phyloP scores from a whole-genome alignment of 2,329 filamentous ascomycete genomes.

The Paracamarosporium sp. region DNA sequence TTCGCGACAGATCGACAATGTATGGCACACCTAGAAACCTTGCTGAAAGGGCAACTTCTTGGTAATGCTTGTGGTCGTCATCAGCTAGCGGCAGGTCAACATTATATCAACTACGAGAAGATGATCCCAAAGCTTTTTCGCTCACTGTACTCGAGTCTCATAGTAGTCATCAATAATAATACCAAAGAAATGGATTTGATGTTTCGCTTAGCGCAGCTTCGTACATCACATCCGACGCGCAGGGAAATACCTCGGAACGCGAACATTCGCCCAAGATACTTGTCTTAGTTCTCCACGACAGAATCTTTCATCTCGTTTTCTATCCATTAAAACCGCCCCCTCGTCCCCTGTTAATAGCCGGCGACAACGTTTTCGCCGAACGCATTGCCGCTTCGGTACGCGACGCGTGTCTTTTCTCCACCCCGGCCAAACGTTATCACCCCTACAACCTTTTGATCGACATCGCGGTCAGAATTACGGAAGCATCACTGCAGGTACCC shows the following conservation, averaged over 20 bases:
- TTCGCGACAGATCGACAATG: too few species aligned
- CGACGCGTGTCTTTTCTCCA: not conserved
- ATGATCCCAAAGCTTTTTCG: too few species aligned
- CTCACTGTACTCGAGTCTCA: too few species aligned
- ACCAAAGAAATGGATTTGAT: too few species aligned
- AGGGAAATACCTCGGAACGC: not conserved
- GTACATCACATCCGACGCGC: not conserved
- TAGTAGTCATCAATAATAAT: too few species aligned
- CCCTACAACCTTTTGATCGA: not conserved
- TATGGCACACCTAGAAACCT: too few species aligned
- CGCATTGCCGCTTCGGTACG: not conserved
- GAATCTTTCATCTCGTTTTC: not conserved
- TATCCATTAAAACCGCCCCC: not conserved
- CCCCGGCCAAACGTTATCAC: not conserved
- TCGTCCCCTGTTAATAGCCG: not conserved
- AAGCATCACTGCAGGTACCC: not conserved
- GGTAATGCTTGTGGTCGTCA: too few species aligned
- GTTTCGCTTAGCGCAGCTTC: not conserved
- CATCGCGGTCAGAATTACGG: not conserved
- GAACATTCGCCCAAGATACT: not conserved
- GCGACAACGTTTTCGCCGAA: not conserved
- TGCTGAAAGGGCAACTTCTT: too few species aligned
- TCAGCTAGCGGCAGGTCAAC: too few species aligned
- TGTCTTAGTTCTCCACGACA: not conserved
- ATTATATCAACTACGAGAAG: too few species aligned